These are phyloP conservation scores for Solanum lignicaule DNA, from an alignment of 257 asterid genomes.

Conservation along the genomic window DNA sequence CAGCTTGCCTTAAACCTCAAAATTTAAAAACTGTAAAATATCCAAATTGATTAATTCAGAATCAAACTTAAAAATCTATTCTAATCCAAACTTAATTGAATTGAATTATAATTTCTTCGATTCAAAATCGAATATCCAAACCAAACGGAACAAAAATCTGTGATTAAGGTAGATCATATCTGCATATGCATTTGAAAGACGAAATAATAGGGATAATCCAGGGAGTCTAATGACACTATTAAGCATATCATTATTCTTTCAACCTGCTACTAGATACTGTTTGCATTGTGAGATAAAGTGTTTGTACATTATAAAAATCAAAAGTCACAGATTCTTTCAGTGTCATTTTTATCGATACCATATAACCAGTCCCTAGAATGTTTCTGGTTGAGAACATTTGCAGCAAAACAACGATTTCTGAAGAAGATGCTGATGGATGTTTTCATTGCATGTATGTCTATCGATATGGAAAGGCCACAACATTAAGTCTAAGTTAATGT, in stretches of 20 bases:
- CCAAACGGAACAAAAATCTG: no score
- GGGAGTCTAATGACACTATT: background rate
- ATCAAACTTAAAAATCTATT: no score
- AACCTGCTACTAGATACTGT: background rate
- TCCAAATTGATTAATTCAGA: no score
- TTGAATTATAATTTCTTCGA: no score
- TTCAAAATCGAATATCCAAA: no score
- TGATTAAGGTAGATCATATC: background rate
- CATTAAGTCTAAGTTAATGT: background rate
- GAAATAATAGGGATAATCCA: background rate
- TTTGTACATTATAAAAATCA: background rate
- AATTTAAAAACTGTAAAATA: no score
- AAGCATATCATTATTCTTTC: background rate
- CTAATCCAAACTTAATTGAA: no score
- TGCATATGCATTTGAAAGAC: background rate
- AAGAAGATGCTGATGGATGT: background rate
- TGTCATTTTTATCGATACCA: background rate
- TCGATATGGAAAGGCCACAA: background rate
- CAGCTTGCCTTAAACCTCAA: no score
- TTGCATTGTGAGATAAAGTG: background rate
- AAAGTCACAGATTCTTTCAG: no score
- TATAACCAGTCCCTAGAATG: background rate
- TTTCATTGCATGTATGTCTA: background rate
- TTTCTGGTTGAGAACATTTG: background rate
- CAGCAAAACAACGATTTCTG: background rate